phyloP scores from a whole-genome alignment of 768 basidiomycete genomes.

The Boletus subcaerulescens region DNA sequence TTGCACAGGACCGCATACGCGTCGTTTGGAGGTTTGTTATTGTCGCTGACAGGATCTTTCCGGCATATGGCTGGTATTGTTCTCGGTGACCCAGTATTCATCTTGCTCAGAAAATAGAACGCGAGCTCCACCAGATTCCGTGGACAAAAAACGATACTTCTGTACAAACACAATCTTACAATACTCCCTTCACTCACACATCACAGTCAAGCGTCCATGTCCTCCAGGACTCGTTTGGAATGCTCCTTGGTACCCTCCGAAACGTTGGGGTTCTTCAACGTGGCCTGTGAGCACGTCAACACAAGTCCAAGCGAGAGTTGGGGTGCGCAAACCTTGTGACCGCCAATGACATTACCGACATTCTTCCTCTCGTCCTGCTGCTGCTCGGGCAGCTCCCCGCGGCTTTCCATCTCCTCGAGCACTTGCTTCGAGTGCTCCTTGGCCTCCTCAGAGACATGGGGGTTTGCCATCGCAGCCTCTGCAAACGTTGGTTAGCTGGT shows the following conservation, averaged over 20 bases:
- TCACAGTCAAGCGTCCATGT: slow-evolving; percentile 2
- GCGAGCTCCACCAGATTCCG: not conserved
- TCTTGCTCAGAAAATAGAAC: slow-evolving; percentile 75
- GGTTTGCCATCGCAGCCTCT: slow-evolving; percentile 28
- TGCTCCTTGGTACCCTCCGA: slow-evolving; percentile 26
- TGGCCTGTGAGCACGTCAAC: slow-evolving; percentile 7
- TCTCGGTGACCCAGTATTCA: slow-evolving; percentile 88
- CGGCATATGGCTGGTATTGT: slow-evolving; percentile 91
- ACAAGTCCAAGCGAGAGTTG: too few species aligned
- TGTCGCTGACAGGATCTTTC: slow-evolving; percentile 91
- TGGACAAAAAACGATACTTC: too few species aligned
- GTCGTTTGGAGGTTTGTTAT: slow-evolving; percentile 92
- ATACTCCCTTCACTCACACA: not conserved
- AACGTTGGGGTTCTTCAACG: slow-evolving; percentile 24
- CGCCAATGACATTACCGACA: slow-evolving; percentile 17
- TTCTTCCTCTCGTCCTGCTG: slow-evolving; percentile 14
- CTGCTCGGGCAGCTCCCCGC: slow-evolving; percentile 15
- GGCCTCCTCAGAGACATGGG: slow-evolving; percentile 19
- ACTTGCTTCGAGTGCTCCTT: slow-evolving; percentile 24
- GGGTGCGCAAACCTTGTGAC: slow-evolving; percentile 14
- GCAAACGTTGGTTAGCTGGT: not conserved
- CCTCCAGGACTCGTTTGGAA: slow-evolving; percentile 5
- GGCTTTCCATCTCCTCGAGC: slow-evolving; percentile 22
- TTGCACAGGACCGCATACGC: slow-evolving; percentile 82
- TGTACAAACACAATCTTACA: slow-evolving; percentile 8